Evolutionary conservation across 345 rosid genomes (phyloP).

Genomic region (Angophora floribunda): DNA sequence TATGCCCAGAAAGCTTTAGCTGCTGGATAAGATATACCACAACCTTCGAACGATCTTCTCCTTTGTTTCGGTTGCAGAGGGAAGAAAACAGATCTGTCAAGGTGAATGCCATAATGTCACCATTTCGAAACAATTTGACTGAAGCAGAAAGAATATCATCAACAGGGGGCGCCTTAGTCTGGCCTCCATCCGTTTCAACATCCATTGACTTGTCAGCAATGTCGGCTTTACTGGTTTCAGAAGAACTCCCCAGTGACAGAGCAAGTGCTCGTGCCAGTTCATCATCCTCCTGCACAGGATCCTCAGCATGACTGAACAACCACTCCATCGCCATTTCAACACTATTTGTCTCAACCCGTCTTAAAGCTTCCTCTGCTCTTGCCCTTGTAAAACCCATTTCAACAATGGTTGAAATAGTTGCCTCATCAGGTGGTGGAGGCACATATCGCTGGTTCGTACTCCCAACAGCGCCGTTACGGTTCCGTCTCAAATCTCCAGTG

Average conservation of each 20-base stretch:
- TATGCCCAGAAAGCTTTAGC: slow-evolving; percentile 63
- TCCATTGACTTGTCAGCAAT: slow-evolving; percentile 58
- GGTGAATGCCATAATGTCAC: slow-evolving; percentile 68
- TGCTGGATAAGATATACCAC: slow-evolving; percentile 75
- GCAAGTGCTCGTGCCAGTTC: slow-evolving; percentile 96
- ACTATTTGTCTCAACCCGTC: slow-evolving; percentile 91
- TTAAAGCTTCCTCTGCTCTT: slow-evolving; percentile 91
- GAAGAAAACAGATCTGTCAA: slow-evolving; percentile 83
- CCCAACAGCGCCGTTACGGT: slow-evolving; percentile 51
- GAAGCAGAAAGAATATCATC: slow-evolving; percentile 82
- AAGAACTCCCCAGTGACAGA: slow-evolving; percentile 82
- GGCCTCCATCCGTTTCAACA: slow-evolving; percentile 37
- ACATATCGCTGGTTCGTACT: slow-evolving; percentile 60
- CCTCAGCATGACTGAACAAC: slow-evolving; percentile 79
- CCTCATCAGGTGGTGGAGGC: slow-evolving; percentile 91
- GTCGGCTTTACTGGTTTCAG: slow-evolving; percentile 74
- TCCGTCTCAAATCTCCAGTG: slow-evolving; percentile 78
- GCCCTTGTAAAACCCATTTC: slow-evolving; percentile 98
- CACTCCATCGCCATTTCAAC: slow-evolving; percentile 99
- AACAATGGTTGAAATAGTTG: slow-evolving; percentile 74
- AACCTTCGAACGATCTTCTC: slow-evolving; percentile 79
- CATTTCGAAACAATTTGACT: slow-evolving; percentile 65
- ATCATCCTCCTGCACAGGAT: slow-evolving; percentile 96
- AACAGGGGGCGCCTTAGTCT: slow-evolving; percentile 62
- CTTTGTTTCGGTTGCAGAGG: slow-evolving; percentile 81